Evolutionary conservation across 2,329 filamentous ascomycete genomes (phyloP).

Genomic region (Malbranchea cinnamomea): DNA sequence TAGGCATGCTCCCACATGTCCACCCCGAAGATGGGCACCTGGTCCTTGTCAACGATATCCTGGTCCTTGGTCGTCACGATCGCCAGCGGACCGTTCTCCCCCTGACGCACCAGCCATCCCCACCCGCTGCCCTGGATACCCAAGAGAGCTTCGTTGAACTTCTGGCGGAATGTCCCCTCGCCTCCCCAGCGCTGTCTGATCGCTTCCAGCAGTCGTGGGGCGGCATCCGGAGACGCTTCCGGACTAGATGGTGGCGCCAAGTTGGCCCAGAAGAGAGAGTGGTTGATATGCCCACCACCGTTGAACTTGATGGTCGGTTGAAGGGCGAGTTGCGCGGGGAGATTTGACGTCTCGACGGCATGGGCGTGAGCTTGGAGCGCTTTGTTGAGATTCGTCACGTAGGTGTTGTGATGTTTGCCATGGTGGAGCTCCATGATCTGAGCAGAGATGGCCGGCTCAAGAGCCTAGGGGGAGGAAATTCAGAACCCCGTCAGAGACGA

Average conservation of each 20-base stretch:
- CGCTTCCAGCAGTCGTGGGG: conserved; percentile 43
- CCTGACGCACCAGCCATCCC: conserved; percentile 68
- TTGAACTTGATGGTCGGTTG: conserved; percentile 69
- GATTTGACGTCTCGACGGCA: conserved; percentile 42
- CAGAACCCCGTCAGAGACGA: conserved; percentile 46
- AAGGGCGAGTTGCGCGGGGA: conserved; percentile 50
- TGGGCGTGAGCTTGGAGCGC: conserved; percentile 50
- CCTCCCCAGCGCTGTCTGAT: conserved; percentile 56
- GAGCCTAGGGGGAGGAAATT: conserved; percentile 56
- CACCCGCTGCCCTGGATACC: conserved; percentile 72
- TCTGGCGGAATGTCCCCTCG: conserved; percentile 48
- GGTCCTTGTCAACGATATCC: conserved; percentile 62
- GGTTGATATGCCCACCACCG: conserved; percentile 85
- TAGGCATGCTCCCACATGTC: conserved; percentile 96
- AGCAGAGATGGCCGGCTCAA: conserved; percentile 65
- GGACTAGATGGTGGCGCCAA: conserved; percentile 46
- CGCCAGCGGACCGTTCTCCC: conserved; percentile 42
- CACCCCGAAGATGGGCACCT: conserved; percentile 63
- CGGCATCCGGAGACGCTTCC: conserved; percentile 40
- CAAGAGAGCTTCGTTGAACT: conserved; percentile 51
- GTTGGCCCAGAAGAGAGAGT: conserved; percentile 84
- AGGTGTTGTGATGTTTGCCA: conserved; percentile 84
- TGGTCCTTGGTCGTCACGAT: conserved; percentile 79
- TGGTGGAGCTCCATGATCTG: conserved; percentile 95
- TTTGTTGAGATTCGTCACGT: conserved; percentile 76